Base-by-base conservation (phyloP, 495 filamentous ascomycete species). In the Penicillium samsonianum region DNA sequence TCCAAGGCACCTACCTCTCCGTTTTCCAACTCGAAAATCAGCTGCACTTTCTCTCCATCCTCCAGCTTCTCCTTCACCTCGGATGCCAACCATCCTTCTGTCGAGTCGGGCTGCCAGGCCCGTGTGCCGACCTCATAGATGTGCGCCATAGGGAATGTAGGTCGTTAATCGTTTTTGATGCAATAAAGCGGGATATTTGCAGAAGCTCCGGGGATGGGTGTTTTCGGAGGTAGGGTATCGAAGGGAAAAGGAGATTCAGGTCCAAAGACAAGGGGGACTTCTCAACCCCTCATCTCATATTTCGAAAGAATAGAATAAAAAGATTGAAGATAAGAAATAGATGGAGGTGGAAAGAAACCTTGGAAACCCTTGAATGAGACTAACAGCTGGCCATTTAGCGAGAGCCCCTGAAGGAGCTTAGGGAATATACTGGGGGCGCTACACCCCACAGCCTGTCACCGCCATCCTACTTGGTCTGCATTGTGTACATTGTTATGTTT, bases 11-110 rank as follows among this genome's bases (percentile, higher is more conserved):
- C 48, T 73, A 98, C 94, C 90, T 98, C 93, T 68, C 91, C 94
- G 82, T 92, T 96, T 65, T 88, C 89, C 60, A 98, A 76, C 73
- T 83, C 78, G 71, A 98, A 98, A 53, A 91, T 79, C 71, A 98
- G 82, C 58, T 77, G 83, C 68, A 95, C 89, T 67, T 94, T 96
- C 64, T 91, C 84, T 22, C 91, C 95, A 72, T 91, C 78, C 56
- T 92, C 78, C 37, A 82, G 78, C 81, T 93, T 98, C 70, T 92
- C 88, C 73, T 88, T 80, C 61, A 99, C 90, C 80, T 96, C 91
- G 30, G 95, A 96, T 62, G 92, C 90, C 74, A 98, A 81, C 94
- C 94, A 99, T 73, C 94, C 94, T 74, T 99, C 94, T 47, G 87
- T 88, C 62, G 84, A 75, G 78, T 99, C 94, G 59, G 95, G 91